These are phyloP conservation scores for Sphaerosporella brunnea DNA, from an alignment of 495 filamentous ascomycete genomes.

Conservation along the genomic window DNA sequence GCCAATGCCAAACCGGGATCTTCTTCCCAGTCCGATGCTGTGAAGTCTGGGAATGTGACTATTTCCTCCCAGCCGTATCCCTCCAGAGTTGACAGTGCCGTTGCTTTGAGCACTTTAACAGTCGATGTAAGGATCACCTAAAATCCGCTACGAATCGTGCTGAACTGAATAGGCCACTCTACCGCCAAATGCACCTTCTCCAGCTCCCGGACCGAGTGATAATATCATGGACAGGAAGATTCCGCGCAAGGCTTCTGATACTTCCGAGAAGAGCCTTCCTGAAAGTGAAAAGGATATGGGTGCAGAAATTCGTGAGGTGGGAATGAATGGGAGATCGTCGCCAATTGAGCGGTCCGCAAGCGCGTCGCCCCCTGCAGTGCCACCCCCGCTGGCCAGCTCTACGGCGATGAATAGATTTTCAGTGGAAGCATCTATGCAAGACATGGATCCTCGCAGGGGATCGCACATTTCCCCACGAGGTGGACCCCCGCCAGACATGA, in stretches of 20 bases:
- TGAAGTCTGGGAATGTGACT: too few species aligned
- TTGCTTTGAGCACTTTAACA: too few species aligned
- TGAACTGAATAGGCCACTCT: background rate
- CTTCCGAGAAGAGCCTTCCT: background rate
- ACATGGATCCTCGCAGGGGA: background rate
- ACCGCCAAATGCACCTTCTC: background rate
- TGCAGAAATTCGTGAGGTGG: background rate
- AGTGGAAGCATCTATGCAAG: constrained; percentile 2
- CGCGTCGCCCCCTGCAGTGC: background rate
- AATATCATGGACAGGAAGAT: constrained; percentile 3
- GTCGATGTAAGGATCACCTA: too few species aligned
- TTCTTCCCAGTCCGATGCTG: background rate
- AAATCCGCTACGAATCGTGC: too few species aligned
- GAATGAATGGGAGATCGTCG: background rate
- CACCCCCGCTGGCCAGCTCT: background rate
- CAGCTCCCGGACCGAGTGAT: background rate
- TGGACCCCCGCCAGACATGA: background rate
- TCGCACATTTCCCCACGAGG: background rate
- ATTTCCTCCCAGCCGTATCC: too few species aligned
- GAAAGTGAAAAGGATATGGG: constrained; percentile 1
- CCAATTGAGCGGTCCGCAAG: background rate
- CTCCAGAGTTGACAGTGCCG: background rate
- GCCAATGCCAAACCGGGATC: background rate
- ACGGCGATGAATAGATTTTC: background rate
- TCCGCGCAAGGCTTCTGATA: background rate